Conservation (phyloP, 1,139 yeast species). For the Suhomyces taliae region DNA sequence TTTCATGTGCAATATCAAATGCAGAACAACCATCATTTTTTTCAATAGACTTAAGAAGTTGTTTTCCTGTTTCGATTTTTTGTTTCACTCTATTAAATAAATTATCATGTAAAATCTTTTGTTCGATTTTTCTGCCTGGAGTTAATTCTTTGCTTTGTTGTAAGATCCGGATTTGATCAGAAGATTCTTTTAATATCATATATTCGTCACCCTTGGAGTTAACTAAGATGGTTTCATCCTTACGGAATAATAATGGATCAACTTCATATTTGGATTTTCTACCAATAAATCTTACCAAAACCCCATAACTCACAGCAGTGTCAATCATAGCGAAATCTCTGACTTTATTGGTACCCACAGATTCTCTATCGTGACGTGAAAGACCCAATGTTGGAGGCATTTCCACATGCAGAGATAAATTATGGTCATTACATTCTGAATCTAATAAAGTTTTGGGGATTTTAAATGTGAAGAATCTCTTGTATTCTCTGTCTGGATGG, state of each 20-base stretch:
- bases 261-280: conserved; percentile 24
- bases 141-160: conserved; percentile 19
- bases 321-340: conserved; percentile 20
- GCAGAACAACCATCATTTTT: conserved; percentile 14
- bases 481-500: conserved; percentile 13
- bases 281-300: conserved; percentile 24
- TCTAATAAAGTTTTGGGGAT: conserved; percentile 23
- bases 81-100: conserved; percentile 30
- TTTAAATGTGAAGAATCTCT: conserved; percentile 23
- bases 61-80: conserved; percentile 24
- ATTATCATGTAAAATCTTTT: conserved; percentile 25
- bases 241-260: conserved; percentile 17
- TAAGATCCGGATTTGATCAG: conserved; percentile 31
- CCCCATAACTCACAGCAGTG: conserved; percentile 19
- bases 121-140: conserved; percentile 17
- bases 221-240: conserved; percentile 28
- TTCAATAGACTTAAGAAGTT: conserved; percentile 20
- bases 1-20: conserved; percentile 15
- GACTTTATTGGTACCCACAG: conserved; percentile 3
- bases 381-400: conserved; percentile 24
- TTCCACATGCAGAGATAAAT: conserved; percentile 19
- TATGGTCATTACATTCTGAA: conserved; percentile 22
- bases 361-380: neutral
- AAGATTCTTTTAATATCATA: conserved; percentile 37
- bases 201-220: conserved; percentile 44